Conservation (phyloP, 441 rosid species). For the Dalechampia spathulata region DNA sequence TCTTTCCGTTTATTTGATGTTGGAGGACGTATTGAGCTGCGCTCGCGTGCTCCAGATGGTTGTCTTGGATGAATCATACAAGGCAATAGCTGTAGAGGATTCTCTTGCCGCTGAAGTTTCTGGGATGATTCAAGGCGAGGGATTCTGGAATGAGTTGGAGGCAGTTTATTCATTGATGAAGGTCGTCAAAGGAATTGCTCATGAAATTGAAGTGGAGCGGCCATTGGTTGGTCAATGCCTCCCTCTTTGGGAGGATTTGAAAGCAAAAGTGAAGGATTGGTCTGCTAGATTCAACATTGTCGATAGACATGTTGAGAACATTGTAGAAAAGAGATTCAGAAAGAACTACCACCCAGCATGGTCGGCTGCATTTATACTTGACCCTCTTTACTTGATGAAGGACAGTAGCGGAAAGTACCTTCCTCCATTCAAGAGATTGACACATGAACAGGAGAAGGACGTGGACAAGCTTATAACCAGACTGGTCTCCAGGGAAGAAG, state of each 20-base stretch:
- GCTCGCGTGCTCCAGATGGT: conserved; percentile 63
- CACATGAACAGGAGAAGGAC: conserved; percentile 86
- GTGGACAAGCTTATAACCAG: conserved; percentile 84
- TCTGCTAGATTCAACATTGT: conserved; percentile 58
- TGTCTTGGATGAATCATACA: conserved; percentile 60
- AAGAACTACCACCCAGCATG: conserved; percentile 96
- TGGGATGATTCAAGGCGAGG: conserved; percentile 57
- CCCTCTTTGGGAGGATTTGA: conserved; percentile 80
- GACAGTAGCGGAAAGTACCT: conserved; percentile 78
- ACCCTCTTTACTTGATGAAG: conserved; percentile 77
- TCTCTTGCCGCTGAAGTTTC: conserved; percentile 58
- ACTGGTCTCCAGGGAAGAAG: conserved; percentile 82
- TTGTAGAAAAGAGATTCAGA: conserved; percentile 74
- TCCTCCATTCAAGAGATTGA: conserved; percentile 82
- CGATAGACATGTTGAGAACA: conserved; percentile 68
- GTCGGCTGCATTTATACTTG: conserved; percentile 89
- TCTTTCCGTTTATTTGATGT: conserved; percentile 42
- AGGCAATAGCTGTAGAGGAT: conserved; percentile 54
- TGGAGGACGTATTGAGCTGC: conserved; percentile 72
- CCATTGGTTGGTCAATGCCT: conserved; percentile 86
- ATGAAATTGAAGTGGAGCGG: conserved; percentile 67
- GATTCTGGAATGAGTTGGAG: conserved; percentile 85
- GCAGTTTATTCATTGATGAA: conserved; percentile 68
- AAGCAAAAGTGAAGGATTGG: conserved; percentile 82
- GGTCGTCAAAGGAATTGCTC: conserved; percentile 64